A percentile compares a stretch with the other conserved stretches of the same genome.
Conservation (phyloP, 78 protist species). For the Andalucia godoyi region DNA sequence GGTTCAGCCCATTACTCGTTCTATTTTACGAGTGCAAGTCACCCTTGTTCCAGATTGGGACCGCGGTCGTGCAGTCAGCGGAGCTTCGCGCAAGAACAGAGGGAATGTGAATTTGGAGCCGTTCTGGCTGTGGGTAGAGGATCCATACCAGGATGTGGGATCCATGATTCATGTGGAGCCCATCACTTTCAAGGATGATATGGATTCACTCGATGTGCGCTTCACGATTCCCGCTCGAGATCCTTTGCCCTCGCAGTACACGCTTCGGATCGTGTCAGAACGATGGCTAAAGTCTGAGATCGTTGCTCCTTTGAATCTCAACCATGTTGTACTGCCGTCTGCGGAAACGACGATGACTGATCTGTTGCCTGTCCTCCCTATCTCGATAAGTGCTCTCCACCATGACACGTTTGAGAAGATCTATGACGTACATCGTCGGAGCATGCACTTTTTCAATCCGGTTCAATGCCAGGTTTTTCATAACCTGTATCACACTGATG, state of each 20-base stretch:
- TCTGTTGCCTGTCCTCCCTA: conserved; percentile 84
- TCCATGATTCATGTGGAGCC: conserved; percentile 75
- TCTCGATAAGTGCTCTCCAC: conserved; percentile 60
- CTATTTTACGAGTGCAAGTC: conserved; percentile 63
- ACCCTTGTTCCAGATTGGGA: conserved; percentile 33
- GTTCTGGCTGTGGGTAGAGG: conserved; percentile 71
- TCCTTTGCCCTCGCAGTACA: conserved; percentile 83
- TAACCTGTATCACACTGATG: conserved; percentile 82
- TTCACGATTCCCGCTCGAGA: conserved; percentile 78
- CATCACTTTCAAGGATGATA: conserved; percentile 37
- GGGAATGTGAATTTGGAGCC: conserved; percentile 50
- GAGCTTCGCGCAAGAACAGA: too few relatives aligned
- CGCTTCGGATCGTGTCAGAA: conserved; percentile 68
- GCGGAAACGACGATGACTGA: conserved; percentile 78
- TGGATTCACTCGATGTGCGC: neutral
- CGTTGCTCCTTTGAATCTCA: conserved; percentile 44
- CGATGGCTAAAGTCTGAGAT: conserved; percentile 84
- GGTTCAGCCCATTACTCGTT: conserved; percentile 86
- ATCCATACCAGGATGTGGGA: conserved; percentile 37
- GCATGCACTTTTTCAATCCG: conserved; percentile 92
- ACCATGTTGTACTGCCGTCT: conserved; percentile 75
- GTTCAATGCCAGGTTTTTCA: conserved; percentile 94
- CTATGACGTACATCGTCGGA: conserved; percentile 38
- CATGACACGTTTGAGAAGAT: conserved; percentile 22
- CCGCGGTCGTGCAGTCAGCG: too few relatives aligned